Percentiles rank a stretch among this genome's conserved stretches.
Evolutionary conservation across 345 rosid species (phyloP).

Genomic region (Eutrema heterophyllum): DNA sequence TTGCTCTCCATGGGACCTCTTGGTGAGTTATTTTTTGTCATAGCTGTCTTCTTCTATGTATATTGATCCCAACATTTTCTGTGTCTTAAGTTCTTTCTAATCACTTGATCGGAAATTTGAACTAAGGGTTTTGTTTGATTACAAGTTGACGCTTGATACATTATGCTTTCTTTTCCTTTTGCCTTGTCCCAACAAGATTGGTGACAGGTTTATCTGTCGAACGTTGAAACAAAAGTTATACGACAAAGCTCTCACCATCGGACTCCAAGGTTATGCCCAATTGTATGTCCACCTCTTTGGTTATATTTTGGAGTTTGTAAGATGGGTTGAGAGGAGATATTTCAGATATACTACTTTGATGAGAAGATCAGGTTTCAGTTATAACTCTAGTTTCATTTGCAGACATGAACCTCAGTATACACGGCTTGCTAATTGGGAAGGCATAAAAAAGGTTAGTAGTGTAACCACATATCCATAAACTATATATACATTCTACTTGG

Average conservation of each 20-base stretch:
- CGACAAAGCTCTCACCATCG: conserved; percentile 79
- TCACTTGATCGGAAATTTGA: background rate
- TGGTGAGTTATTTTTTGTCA: conserved; percentile 47
- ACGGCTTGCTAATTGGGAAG: conserved; percentile 94
- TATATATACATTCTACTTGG: background rate
- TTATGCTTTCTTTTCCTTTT: background rate
- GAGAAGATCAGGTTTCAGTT: conserved; percentile 9
- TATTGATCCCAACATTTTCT: background rate
- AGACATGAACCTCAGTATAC: conserved; percentile 88
- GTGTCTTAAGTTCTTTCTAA: background rate
- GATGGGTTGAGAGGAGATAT: background rate
- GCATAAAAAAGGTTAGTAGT: conserved; percentile 67
- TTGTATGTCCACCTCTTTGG: conserved; percentile 41
- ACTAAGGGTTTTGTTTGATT: background rate
- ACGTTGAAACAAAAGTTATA: conserved; percentile 64
- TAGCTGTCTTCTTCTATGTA: background rate
- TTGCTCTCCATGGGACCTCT: conserved; percentile 91
- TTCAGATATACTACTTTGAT: background rate
- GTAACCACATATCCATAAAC: background rate
- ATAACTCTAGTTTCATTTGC: conserved; percentile 29
- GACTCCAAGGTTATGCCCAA: conserved; percentile 90
- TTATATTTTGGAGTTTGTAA: conserved; percentile 13
- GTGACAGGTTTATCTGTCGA: conserved; percentile 77
- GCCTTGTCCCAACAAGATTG: conserved; percentile 47
- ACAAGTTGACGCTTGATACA: background rate